Conservation (phyloP, 176 grass and related monocot genomes). For the Pontederia paniculata region DNA sequence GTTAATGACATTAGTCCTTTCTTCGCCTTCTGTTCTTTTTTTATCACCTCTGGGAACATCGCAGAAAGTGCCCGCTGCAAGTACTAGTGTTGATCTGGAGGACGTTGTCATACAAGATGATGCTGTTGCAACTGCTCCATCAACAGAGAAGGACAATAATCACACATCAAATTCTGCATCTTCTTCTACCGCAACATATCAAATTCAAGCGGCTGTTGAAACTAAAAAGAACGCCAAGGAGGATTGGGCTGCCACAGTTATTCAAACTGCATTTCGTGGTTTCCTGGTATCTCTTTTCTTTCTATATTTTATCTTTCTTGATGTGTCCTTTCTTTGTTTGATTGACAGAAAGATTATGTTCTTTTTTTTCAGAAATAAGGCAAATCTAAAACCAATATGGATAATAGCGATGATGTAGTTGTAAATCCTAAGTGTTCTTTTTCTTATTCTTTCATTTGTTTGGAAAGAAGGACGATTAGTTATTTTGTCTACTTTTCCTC, state of each 20-base stretch:
- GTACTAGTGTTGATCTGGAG: constrained; percentile 22
- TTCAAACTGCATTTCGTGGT: constrained; percentile 78
- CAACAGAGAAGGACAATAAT: constrained; percentile 18
- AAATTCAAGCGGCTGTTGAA: constrained; percentile 20
- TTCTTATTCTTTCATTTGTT: too few species aligned
- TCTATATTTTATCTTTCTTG: constrained; percentile 2
- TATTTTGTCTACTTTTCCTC: neutral
- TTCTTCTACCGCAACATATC: constrained; percentile 18
- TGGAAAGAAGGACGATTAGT: too few species aligned
- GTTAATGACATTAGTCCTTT: too few species aligned
- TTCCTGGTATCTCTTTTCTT: neutral
- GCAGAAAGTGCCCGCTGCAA: constrained; percentile 3
- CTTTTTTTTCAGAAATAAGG: neutral
- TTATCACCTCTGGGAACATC: neutral
- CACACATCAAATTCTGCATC: constrained; percentile 26
- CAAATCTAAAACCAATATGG: too few species aligned
- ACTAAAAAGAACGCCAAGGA: constrained; percentile 37
- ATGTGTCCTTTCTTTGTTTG: constrained; percentile 5
- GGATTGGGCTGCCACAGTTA: constrained; percentile 63
- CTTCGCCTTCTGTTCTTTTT: neutral
- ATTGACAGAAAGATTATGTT: constrained; percentile 1
- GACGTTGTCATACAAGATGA: neutral
- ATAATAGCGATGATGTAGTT: too few species aligned
- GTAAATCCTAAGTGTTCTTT: too few species aligned
- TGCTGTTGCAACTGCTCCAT: constrained; percentile 25